phyloP scores from a whole-genome alignment of 345 rosid species.

The Psidium friedrichsthalianum region DNA sequence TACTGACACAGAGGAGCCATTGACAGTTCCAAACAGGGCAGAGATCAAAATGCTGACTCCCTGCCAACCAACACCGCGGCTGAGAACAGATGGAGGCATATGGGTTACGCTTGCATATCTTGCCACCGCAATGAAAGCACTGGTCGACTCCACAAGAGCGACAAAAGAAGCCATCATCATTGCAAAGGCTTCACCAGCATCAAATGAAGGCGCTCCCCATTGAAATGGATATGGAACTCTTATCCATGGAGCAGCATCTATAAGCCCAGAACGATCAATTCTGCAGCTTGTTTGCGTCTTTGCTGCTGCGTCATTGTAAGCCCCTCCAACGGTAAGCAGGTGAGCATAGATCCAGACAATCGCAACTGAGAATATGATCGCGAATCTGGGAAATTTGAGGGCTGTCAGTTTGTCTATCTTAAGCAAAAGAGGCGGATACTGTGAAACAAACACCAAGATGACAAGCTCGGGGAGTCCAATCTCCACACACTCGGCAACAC shows the following conservation, averaged over 20 bases:
- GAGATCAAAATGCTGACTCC: slow-evolving; percentile 86
- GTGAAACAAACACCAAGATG: slow-evolving; percentile 64
- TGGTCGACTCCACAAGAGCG: slow-evolving; percentile 97
- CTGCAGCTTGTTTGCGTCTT: slow-evolving; percentile 76
- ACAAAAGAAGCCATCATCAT: slow-evolving; percentile 99
- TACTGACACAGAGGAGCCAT: slow-evolving; percentile 84
- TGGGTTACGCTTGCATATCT: slow-evolving; percentile 94
- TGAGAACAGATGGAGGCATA: slow-evolving; percentile 83
- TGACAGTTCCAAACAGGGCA: slow-evolving; percentile 90
- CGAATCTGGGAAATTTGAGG: slow-evolving; percentile 33
- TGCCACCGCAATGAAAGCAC: slow-evolving; percentile 77
- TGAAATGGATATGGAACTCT: slow-evolving; percentile 99
- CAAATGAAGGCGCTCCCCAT: slow-evolving; percentile 98
- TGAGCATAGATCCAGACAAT: slow-evolving; percentile 94
- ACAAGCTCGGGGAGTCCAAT: slow-evolving; percentile 87
- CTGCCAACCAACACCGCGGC: slow-evolving; percentile 99
- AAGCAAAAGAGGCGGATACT: too few species aligned
- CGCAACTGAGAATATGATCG: slow-evolving; percentile 70
- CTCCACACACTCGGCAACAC: slow-evolving; percentile 97
- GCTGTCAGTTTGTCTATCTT: too few species aligned
- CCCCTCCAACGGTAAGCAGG: slow-evolving; percentile 94
- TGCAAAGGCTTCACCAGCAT: slow-evolving; percentile 99
- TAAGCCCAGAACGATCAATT: slow-evolving; percentile 90
- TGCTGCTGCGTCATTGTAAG: slow-evolving; percentile 55
- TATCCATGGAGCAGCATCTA: slow-evolving; percentile 96